Conservation (phyloP, 352 stramenopile genomes). For the Sclerospora graminicola region DNA sequence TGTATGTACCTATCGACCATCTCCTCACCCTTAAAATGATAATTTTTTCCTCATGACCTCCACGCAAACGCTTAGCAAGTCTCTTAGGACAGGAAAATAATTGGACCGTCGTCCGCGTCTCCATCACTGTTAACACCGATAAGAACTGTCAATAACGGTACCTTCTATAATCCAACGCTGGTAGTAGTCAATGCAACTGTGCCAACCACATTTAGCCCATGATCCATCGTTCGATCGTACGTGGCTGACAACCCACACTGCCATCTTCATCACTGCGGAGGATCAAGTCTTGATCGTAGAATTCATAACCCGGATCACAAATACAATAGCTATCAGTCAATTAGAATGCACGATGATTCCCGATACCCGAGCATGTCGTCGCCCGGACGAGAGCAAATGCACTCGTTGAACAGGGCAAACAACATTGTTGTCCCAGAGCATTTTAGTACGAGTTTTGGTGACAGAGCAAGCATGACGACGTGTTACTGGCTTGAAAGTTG, state of each 20-base stretch:
- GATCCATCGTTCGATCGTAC: slow-evolving; percentile 61
- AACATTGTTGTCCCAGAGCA: slow-evolving; percentile 41
- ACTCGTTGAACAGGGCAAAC: slow-evolving; percentile 83
- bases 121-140: too few species aligned
- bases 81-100: too few species aligned
- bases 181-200: too few species aligned
- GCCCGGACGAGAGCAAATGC: slow-evolving; percentile 43
- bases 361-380: slow-evolving; percentile 70
- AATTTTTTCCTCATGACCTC: too few species aligned
- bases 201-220: too few species aligned
- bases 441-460: slow-evolving; percentile 75
- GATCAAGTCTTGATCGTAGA: slow-evolving; percentile 83
- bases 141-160: too few species aligned
- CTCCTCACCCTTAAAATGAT: too few species aligned
- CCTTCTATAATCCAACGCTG: too few species aligned
- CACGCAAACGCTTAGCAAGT: too few species aligned
- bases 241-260: slow-evolving; percentile 87
- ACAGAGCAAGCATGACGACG: slow-evolving; percentile 54
- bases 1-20: too few species aligned
- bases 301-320: slow-evolving; percentile 87
- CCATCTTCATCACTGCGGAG: slow-evolving; percentile 76
- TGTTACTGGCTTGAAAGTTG: slow-evolving; percentile 26
- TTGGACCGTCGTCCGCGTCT: too few species aligned
- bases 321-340: slow-evolving; percentile 87
- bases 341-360: slow-evolving; percentile 86